These are phyloP conservation scores for Cyberlindnera lachancei DNA, from an alignment of 805 yeast genomes.

Conservation along the genomic window DNA sequence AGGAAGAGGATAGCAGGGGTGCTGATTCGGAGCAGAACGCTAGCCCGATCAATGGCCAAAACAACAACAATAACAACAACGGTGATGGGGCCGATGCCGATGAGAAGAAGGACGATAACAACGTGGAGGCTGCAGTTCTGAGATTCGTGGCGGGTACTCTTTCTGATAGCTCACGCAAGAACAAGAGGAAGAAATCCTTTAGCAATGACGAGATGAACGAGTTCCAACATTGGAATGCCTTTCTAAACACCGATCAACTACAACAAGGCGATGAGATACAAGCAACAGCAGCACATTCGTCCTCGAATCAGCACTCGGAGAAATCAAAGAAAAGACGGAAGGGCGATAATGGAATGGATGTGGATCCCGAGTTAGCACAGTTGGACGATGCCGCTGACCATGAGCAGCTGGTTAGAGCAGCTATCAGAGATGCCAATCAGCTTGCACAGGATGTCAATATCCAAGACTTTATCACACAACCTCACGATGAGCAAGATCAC, in stretches of 20 bases:
- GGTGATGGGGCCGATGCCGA: constrained; percentile 3
- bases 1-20: constrained; percentile 16
- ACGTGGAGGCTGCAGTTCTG: constrained; percentile 76
- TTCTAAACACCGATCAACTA: constrained; percentile 19
- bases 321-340: constrained; percentile 8
- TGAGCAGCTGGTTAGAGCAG: constrained; percentile 62
- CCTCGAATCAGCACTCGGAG: neutral
- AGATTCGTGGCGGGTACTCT: constrained; percentile 61
- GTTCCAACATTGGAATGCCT: constrained; percentile 24
- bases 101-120: constrained; percentile 26
- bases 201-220: constrained; percentile 18
- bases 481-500: constrained; percentile 11
- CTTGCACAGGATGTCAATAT: constrained; percentile 40
- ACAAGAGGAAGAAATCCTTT: constrained; percentile 17
- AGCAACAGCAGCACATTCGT: neutral
- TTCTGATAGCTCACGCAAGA: constrained; percentile 22
- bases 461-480: constrained; percentile 22
- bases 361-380: constrained; percentile 53
- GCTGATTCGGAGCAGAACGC: no score
- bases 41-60: no score
- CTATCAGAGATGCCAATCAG: constrained; percentile 60
- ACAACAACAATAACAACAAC: constrained; percentile 1
- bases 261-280: constrained; percentile 15
- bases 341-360: constrained; percentile 21
- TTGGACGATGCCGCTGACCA: constrained; percentile 43